These are phyloP conservation scores for Begonia fuchsioides DNA, from an alignment of 306 rosid species.

Conservation along the genomic window DNA sequence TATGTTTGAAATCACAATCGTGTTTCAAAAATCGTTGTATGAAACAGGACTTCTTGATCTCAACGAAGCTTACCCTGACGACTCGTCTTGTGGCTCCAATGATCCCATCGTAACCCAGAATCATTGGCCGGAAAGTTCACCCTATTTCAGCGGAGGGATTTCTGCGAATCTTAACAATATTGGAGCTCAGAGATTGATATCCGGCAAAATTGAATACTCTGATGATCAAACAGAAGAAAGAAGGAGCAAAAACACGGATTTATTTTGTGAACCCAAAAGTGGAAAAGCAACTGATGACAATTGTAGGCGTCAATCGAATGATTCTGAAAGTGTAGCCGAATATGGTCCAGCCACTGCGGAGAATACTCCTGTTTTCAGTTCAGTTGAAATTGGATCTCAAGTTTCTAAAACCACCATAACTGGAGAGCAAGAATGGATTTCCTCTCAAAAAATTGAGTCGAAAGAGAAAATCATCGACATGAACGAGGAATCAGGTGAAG, in stretches of 20 bases:
- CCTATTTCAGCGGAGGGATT: constrained; percentile 9
- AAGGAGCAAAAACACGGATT: too few species aligned
- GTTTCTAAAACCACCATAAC: constrained; percentile 10
- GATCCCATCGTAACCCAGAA: constrained; percentile 17
- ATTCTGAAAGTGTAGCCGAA: too few species aligned
- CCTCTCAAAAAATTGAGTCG: constrained; percentile 14
- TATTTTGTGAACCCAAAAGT: too few species aligned
- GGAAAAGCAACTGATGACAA: too few species aligned
- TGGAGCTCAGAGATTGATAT: too few species aligned
- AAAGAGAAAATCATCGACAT: constrained; percentile 8
- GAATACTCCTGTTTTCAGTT: constrained; percentile 5
- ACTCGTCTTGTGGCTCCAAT: constrained; percentile 29
- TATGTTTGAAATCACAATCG: constrained; percentile 4
- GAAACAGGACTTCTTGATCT: constrained; percentile 29
- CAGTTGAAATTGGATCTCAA: constrained; percentile 4
- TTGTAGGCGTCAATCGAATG: too few species aligned
- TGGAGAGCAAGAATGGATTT: constrained; percentile 17
- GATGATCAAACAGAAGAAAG: too few species aligned
- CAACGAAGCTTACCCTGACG: constrained; percentile 30
- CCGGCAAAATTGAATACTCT: too few species aligned
- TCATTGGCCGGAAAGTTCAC: constrained; percentile 24
- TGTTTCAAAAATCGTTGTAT: constrained; percentile 9
- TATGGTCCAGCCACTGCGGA: not conserved
- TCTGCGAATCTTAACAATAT: too few species aligned
- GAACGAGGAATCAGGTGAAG: constrained; percentile 18